Evolutionary conservation across 2,329 filamentous ascomycete genomes (phyloP), one percentile per base, ranked within the genome.

Genomic region (Penicillium sp.): DNA sequence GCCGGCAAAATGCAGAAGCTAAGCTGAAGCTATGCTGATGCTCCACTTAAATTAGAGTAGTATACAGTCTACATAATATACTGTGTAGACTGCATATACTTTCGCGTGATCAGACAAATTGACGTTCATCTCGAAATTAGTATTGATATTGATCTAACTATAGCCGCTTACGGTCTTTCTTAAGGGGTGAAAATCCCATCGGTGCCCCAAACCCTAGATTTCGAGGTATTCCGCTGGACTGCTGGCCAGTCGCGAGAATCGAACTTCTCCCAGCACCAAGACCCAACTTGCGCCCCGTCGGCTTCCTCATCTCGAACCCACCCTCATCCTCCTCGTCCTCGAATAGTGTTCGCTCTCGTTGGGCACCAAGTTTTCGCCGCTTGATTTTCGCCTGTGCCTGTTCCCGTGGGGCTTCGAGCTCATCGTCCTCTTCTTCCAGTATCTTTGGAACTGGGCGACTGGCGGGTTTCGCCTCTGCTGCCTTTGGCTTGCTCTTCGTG

Each of bases 351-450:
- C 77, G 80, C 59, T 85, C 84, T 44, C 82, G 84, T 19, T 81
- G 79, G 19, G 75, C 77, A 3, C 87, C 85, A 1, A 90, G 75
- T 73, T 91, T 92, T 58, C 88, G 84, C 78, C 88, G 92, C 80
- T 88, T 91, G 69, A 84, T 87, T 58, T 67, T 79, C 58, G 69
- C 67, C 18, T 73, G 76, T 7, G 55, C 62, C n/a, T 60, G 62
- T 13, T 62, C 58, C 9, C 52, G 42, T n/a, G 51, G 36, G n/a
- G 57, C 40, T 39, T 57, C 76, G 37, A 44, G 49, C 28, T 53
- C 43, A 21, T 55, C 56, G 34, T 62, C 54, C 9, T 47, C 39
- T 8, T 77, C 45, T 19, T 57, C 53, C 3, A 33, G 9, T 33
- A 46, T 19, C 4, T 51, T 58, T 16, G 37, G 43, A 40, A 47